A percentile compares a stretch with the other conserved stretches of the same genome.
Conservation (phyloP, 768 basidiomycete genomes). For the Kockovaella imperatae region DNA sequence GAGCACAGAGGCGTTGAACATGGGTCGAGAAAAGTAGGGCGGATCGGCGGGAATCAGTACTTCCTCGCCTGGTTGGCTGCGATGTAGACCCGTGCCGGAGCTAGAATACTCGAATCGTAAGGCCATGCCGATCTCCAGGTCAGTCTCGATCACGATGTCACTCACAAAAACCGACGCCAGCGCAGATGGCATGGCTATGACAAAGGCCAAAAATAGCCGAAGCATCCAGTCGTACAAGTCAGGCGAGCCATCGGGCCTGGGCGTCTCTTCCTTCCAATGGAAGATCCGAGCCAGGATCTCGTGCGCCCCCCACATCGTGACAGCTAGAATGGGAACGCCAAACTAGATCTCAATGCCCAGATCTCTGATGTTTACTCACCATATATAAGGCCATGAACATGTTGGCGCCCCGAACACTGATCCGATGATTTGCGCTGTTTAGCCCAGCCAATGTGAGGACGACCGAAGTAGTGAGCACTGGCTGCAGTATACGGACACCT, state of each 20-base stretch:
- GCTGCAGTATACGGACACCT: background rate
- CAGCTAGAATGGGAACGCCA: background rate
- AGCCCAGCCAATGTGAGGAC: background rate
- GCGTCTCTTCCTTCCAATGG: background rate
- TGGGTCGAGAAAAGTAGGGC: background rate
- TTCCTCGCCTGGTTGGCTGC: background rate
- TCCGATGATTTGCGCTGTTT: background rate
- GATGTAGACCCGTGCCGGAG: background rate
- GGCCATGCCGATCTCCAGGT: background rate
- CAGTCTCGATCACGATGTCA: background rate
- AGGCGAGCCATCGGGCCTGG: background rate
- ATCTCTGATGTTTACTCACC: background rate
- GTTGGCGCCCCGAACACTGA: background rate
- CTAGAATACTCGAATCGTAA: background rate
- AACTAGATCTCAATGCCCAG: background rate
- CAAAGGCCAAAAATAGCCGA: background rate
- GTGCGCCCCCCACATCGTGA: background rate
- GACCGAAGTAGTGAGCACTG: background rate
- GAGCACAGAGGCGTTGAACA: background rate
- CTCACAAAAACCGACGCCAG: background rate
- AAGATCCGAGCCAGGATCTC: background rate
- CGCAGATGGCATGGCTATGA: background rate
- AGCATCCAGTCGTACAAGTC: background rate
- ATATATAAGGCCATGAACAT: background rate
- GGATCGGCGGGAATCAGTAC: background rate